Base-by-base conservation (phyloP, 805 yeast genomes). In the Lachancea sp. region DNA sequence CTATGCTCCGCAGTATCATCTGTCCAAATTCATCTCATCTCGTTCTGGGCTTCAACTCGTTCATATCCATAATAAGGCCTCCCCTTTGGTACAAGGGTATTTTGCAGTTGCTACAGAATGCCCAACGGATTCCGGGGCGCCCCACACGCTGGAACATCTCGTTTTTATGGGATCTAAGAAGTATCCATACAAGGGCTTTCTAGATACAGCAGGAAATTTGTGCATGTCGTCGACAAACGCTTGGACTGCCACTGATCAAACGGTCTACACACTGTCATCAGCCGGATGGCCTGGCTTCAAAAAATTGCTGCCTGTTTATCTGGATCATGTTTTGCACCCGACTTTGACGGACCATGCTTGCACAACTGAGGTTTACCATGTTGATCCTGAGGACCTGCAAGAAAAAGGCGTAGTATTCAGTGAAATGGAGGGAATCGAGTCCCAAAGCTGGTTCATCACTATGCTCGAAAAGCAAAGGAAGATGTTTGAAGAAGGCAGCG, bases 281-380 rank as follows among this genome's bases (percentile, higher is more conserved):
- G 98, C 98, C 1, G 98, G 98, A 9, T 90, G 96, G 96, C 87
- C 86, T 46, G 98, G 97, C 1, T 93, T 93, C 66, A 78, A 77
- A 40, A 74, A 81, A 49, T 67, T 93, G 25, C 73, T 93, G 26
- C 98, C 99, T 0, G 82, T 89, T 2, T 93, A 91, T 61, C 66
- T 93, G 52, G 98, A 93, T 60, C 98, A 93, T 60, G 66, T 93
- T 19, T 63, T 89, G 38, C 64, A 80, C 54, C 97, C 99, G 1
- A 86, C 95, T 0, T 67, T 93, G 42, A 83, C 95, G 1, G 95
- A 89, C 58, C 86, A 81, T 42, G 95, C 95, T 0, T 93, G 95
- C 56, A 69, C 82, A 43, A 93, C 99, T 1, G 99, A 93, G 62
- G 98, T 93, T 8, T 87, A 87, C 62, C 98, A 93, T 62, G 77